Evolutionary conservation across 1,139 yeast genomes (phyloP).

Genomic region (Hemisphaericaspora lyxosophila): DNA sequence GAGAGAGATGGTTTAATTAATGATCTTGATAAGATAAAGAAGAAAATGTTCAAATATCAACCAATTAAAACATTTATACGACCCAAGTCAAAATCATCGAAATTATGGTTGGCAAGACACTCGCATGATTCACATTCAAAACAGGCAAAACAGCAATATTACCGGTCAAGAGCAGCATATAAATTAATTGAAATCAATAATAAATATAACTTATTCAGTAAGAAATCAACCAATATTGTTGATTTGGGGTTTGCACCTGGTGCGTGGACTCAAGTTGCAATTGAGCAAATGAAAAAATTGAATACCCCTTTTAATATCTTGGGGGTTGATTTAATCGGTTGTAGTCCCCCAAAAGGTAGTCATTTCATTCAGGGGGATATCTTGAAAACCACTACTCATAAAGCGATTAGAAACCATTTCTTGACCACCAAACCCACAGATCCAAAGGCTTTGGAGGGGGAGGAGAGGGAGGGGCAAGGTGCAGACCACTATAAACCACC

Average conservation of each 20-base stretch:
- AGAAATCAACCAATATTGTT: slow-evolving; percentile 55
- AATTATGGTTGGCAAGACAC: slow-evolving; percentile 75
- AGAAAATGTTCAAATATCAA: not conserved
- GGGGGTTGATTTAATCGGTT: slow-evolving; percentile 43
- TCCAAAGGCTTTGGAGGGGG: slow-evolving; percentile 1
- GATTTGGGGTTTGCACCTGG: slow-evolving; percentile 66
- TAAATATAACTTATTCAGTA: slow-evolving; percentile 57
- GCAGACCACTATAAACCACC: not conserved
- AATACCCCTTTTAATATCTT: slow-evolving; percentile 22
- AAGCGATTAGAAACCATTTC: slow-evolving; percentile 24
- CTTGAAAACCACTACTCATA: slow-evolving; percentile 34
- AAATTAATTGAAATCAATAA: slow-evolving; percentile 73
- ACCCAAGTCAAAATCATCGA: slow-evolving; percentile 50
- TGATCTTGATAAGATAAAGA: not conserved
- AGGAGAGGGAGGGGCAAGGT: not conserved
- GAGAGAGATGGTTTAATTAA: not conserved
- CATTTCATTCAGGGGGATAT: slow-evolving; percentile 45
- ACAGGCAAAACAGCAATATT: slow-evolving; percentile 63
- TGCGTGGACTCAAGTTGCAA: slow-evolving; percentile 49
- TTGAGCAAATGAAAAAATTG: slow-evolving; percentile 22
- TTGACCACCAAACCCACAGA: not conserved
- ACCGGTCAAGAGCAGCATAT: slow-evolving; percentile 87
- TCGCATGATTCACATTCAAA: slow-evolving; percentile 59
- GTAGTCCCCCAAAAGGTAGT: slow-evolving; percentile 42
- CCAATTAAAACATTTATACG: slow-evolving; percentile 5